phyloP scores from a whole-genome alignment of 345 rosid genomes.

The Rhodomyrtus tomentosa region DNA sequence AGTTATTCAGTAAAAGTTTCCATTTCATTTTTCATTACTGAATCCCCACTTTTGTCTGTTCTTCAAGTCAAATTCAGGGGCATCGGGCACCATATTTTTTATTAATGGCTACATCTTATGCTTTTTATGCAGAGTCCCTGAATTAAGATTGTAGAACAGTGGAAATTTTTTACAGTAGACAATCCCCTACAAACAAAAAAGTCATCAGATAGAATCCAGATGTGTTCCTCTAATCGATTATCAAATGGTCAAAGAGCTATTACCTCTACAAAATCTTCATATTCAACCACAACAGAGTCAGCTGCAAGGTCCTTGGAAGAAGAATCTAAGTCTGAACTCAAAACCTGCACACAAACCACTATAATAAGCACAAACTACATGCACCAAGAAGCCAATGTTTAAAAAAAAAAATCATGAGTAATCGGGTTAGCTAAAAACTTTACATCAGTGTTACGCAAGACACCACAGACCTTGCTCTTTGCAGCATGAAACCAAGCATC shows the following conservation, averaged over 20 bases:
- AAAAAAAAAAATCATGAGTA: neutral
- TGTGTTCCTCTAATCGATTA: neutral
- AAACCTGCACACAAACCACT: constrained; percentile 31
- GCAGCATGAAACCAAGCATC: constrained; percentile 99
- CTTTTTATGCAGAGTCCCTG: neutral
- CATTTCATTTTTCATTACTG: neutral
- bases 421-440: neutral
- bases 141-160: neutral
- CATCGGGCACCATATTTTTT: neutral
- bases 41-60: neutral
- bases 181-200: neutral
- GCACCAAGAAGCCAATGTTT: neutral
- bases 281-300: constrained; percentile 55
- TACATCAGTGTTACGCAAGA: neutral
- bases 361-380: neutral
- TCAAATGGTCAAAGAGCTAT: neutral
- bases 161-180: neutral
- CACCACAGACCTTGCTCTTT: constrained; percentile 57
- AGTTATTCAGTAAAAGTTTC: neutral
- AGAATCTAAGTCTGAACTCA: constrained; percentile 28
- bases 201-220: neutral
- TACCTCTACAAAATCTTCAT: constrained; percentile 78
- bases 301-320: constrained; percentile 27
- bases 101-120: neutral
- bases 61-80: neutral